Percentiles rank a stretch among this genome's conserved stretches.
Evolutionary conservation across 192 early-diverging fungal genomes (phyloP).

Genomic region (Endogone sp.): DNA sequence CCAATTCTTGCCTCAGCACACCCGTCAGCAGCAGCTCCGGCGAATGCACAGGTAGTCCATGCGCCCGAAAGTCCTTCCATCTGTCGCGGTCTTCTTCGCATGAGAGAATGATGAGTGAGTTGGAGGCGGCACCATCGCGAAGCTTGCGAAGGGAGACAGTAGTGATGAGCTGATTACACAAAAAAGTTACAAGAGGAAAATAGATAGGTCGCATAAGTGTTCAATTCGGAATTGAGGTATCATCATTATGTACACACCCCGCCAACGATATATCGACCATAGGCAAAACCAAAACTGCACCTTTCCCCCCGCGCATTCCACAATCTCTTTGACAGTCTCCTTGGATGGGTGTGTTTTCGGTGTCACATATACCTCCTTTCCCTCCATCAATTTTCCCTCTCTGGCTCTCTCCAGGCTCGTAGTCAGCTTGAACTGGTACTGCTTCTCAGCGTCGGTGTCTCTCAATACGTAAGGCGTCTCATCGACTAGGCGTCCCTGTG

Average conservation of each 20-base stretch:
- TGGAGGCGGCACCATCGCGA: no score
- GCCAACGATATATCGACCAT: not conserved
- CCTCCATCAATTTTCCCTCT: not conserved
- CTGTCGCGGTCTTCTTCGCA: not conserved
- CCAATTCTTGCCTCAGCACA: not conserved
- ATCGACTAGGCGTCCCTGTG: not conserved
- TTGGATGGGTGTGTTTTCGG: not conserved
- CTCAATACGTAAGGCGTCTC: not conserved
- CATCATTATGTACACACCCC: not conserved
- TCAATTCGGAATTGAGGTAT: no score
- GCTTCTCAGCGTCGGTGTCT: not conserved
- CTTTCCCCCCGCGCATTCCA: conserved; percentile 1
- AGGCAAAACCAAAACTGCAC: not conserved
- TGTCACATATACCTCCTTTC: not conserved
- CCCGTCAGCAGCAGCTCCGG: not conserved
- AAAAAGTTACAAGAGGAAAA: not conserved
- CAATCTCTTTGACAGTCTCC: not conserved
- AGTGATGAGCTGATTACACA: not conserved
- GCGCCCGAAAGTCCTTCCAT: not conserved
- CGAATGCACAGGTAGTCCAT: not conserved
- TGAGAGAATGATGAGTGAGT: not conserved
- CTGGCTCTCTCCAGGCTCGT: not conserved
- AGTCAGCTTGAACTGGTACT: not conserved
- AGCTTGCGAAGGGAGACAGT: not conserved
- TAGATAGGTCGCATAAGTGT: no score